Evolutionary conservation across 345 rosid species (phyloP), one percentile per base, ranked within the genome.

Genomic region (Alliaria petiolata): DNA sequence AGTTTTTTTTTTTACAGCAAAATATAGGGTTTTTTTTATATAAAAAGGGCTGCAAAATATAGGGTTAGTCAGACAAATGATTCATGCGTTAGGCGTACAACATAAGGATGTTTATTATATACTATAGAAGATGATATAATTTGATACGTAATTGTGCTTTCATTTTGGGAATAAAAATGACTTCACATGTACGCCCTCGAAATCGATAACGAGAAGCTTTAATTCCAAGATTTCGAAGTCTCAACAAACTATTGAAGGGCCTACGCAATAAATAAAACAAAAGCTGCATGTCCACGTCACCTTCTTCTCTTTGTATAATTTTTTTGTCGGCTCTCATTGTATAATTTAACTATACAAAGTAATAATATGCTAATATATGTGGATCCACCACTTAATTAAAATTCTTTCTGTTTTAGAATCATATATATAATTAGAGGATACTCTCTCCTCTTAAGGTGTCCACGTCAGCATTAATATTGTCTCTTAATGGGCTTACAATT

Each of bases 141-240:
- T 60, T 20, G 61, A 7, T 51, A 43, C 22, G 43, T 7, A 13
- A 45, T 11, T 19, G 12, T 25, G 15, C 38, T 69, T 13, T 33
- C 10, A 46, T 25, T 22, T 39, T 30, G 43, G 62, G 74, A 60
- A 67, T 67, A 67, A 52, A 34, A 68, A 26, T 68, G 43, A 61
- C 74, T 61, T 75, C 17, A 51, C 33, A 42, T 60, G 68, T 52
- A 75, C 78, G 78, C 55, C 51, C 69, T 52, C 6, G 63, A 75
- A 16, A 60, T 52, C 51, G 63, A 60, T 56, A 75, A 61, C 51
- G 63, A 60, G 62, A 75, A 61, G 74, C 69, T 75, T 75, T 75
- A 61, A 61, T 44, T 75, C 34, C 69, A 52, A 67, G 78, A 75
- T 53, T 51, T 42, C 14, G 11, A 53, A 35, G 43, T 61, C 34